A percentile compares a stretch with the other conserved stretches of the same genome.
Conservation (phyloP, 495 filamentous ascomycete genomes). For the Thermothielavioides terrestris region DNA sequence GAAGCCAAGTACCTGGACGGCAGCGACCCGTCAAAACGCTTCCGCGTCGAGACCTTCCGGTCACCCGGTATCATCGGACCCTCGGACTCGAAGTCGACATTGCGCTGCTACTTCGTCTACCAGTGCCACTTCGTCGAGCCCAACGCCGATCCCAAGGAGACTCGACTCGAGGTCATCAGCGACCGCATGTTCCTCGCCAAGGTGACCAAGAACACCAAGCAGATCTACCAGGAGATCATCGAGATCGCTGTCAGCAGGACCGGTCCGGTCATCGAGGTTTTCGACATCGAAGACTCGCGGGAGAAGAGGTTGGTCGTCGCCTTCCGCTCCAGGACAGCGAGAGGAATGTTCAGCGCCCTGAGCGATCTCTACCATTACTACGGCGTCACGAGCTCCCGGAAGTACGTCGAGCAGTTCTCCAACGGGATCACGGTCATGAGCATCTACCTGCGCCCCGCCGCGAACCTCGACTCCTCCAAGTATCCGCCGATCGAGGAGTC, state of each 20-base stretch:
- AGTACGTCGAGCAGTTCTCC: constrained; percentile 98
- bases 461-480: constrained; percentile 42
- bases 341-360: constrained; percentile 89
- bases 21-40: constrained; percentile 52
- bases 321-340: constrained; percentile 83
- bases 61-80: constrained; percentile 63
- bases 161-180: constrained; percentile 79
- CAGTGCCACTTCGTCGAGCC: constrained; percentile 78
- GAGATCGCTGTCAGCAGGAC: constrained; percentile 69
- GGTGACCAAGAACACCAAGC: constrained; percentile 89
- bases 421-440: constrained; percentile 97
- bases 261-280: constrained; percentile 95
- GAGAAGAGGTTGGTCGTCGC: constrained; percentile 93
- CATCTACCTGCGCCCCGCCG: constrained; percentile 72
- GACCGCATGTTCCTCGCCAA: constrained; percentile 93
- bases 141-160: constrained; percentile 68
- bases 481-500: constrained; percentile 68
- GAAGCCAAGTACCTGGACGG: constrained; percentile 90
- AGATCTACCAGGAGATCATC: constrained; percentile 89
- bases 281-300: constrained; percentile 80
- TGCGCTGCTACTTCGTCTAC: constrained; percentile 98
- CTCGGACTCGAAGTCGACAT: constrained; percentile 55
- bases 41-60: constrained; percentile 94
- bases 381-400: constrained; percentile 87
- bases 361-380: constrained; percentile 99